Base-by-base conservation (phyloP, 2,329 filamentous ascomycete genomes). In the Golovinomyces cichoracearum region DNA sequence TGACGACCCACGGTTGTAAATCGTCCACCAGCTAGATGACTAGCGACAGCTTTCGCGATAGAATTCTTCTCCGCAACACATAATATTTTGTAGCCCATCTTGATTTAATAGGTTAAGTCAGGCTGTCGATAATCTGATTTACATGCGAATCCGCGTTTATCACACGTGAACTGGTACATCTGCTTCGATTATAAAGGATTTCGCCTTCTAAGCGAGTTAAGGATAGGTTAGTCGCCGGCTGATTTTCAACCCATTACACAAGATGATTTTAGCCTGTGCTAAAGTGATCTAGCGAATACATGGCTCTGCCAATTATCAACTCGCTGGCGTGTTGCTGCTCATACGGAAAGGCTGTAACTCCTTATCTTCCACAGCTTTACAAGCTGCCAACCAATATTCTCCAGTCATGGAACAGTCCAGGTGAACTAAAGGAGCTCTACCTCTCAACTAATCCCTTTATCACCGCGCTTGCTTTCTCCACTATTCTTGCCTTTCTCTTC, bases 21-120 rank as follows among this genome's bases (percentile, higher is more conserved):
- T 17, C 67, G 66, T 45, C 83, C 83, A 46, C 90, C 88, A 27
- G 81, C 82, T 25, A 98, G 72, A 67, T 95, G 88, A 50, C 77
- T 74, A 35, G 90, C 83, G 46, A 98, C 88, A 33, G 88, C 85
- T 64, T 90, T 94, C 50, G 90, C 84, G 53, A 98, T 94, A 38
- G 88, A 93, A 31, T 85, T 85, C 70, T 98, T 86, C 63, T 86
- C 80, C 51, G 80, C 81, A 55, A 86, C 80, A 60, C 80, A 85
- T 48, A 86, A 67, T 51, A 84, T 74, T 57, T 70, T 74, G 5
- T 13, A 29, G 23, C 41, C 42, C 13, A 6, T 52, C n/a, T n/a
- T n/a, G n/a, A n/a, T n/a, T n/a, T n/a, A n/a, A n/a, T n/a, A n/a
- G n/a, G n/a, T n/a, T n/a, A n/a, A n/a, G n/a, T n/a, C n/a, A n/a